Conservation (phyloP, 2,329 filamentous ascomycete species). For the Phialemoniopsis sp. region DNA sequence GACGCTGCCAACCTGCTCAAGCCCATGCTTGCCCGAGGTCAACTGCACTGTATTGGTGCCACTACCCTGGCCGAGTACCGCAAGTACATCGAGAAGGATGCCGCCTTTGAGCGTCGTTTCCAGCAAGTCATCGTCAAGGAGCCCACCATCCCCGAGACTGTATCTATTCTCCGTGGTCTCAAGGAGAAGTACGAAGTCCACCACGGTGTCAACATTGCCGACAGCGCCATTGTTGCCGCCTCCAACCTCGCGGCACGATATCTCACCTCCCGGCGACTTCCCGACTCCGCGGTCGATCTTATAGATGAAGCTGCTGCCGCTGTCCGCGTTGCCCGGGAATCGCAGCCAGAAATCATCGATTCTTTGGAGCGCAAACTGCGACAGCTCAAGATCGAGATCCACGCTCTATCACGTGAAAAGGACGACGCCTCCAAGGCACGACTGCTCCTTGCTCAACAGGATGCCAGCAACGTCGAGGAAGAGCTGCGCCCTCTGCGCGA, state of each 20-base stretch:
- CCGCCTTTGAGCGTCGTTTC: constrained; percentile 96
- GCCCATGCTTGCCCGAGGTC: constrained; percentile 94
- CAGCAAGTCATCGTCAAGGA: constrained; percentile 98
- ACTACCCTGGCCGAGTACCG: constrained; percentile 94
- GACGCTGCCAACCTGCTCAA: constrained; percentile 97
- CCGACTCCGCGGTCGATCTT: constrained; percentile 93
- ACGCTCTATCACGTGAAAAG: constrained; percentile 88
- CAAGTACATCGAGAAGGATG: constrained; percentile 99
- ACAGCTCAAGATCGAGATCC: constrained; percentile 95
- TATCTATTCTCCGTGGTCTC: constrained; percentile 95
- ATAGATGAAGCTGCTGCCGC: constrained; percentile 95
- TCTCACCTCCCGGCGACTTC: constrained; percentile 83
- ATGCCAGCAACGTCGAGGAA: constrained; percentile 91
- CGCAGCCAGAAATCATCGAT: constrained; percentile 92
- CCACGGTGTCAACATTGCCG: constrained; percentile 94
- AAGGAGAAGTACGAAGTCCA: constrained; percentile 99
- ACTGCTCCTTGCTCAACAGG: constrained; percentile 77
- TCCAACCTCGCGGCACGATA: constrained; percentile 93
- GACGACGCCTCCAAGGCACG: constrained; percentile 87
- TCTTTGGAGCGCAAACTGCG: constrained; percentile 86
- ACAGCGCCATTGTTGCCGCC: constrained; percentile 86
- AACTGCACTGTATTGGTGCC: constrained; percentile 96
- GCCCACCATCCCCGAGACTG: constrained; percentile 79
- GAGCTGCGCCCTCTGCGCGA: constrained; percentile 87
- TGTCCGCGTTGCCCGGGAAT: constrained; percentile 93